Conservation (phyloP, 2,329 filamentous ascomycete species). For the Fusarium tricinctum region DNA sequence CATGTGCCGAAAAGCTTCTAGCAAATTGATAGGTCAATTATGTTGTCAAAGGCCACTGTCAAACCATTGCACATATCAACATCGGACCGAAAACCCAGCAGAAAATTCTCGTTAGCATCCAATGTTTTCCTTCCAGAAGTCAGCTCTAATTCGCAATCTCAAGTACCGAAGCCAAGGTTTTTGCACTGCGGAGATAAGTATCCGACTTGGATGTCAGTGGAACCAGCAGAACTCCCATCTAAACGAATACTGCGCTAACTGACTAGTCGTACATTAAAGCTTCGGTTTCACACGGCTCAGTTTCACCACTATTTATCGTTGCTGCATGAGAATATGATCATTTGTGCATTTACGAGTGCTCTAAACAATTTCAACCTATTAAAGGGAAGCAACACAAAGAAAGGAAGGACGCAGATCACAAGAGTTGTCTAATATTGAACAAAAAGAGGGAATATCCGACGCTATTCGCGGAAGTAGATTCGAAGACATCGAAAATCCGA, state of each 20-base stretch:
- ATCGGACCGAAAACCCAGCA: slow-evolving; percentile 25
- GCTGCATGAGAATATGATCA: slow-evolving; percentile 6
- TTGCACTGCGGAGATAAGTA: slow-evolving; percentile 18
- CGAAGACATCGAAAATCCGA: slow-evolving; percentile 32
- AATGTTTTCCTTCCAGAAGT: slow-evolving; percentile 14
- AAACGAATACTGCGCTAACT: slow-evolving; percentile 12
- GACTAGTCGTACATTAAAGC: slow-evolving; percentile 8
- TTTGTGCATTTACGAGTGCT: slow-evolving; percentile 23
- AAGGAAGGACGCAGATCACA: slow-evolving; percentile 7
- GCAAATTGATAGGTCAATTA: neutral
- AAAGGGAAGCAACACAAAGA: slow-evolving; percentile 9
- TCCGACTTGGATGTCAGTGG: slow-evolving; percentile 8
- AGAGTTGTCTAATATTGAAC: neutral
- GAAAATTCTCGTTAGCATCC: slow-evolving; percentile 21
- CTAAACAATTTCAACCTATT: neutral
- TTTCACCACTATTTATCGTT: slow-evolving; percentile 7
- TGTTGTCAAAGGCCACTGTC: neutral
- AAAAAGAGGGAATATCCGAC: slow-evolving; percentile 7
- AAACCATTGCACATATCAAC: slow-evolving; percentile 4
- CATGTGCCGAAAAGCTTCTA: neutral
- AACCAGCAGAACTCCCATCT: neutral
- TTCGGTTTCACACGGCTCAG: slow-evolving; percentile 33
- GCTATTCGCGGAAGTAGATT: slow-evolving; percentile 15
- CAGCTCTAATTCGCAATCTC: neutral
- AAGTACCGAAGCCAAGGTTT: slow-evolving; percentile 20